Evolutionary conservation across 305 asterid species (phyloP).

Genomic region (Solanum hybrid): DNA sequence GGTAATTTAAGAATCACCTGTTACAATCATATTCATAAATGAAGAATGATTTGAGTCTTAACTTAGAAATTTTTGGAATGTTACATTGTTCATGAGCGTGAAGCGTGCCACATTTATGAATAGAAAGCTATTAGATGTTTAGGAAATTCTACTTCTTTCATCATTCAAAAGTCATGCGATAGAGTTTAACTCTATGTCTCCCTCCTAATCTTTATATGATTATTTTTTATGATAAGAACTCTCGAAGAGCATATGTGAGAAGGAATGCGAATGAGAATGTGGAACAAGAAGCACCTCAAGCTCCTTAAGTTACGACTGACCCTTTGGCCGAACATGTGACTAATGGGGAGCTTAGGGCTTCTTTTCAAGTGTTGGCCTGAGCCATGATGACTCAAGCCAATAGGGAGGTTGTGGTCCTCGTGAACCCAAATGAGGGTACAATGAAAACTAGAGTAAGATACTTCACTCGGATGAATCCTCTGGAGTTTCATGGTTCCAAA

Average conservation of each 20-base stretch:
- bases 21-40: background rate
- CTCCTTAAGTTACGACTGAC: background rate
- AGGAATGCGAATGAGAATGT: too few species aligned
- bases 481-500: background rate
- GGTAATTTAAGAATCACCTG: background rate
- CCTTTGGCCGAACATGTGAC: background rate
- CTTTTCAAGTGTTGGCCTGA: background rate
- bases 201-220: background rate
- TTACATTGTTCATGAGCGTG: background rate
- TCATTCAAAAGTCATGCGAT: background rate
- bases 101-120: background rate
- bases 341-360: background rate
- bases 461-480: background rate
- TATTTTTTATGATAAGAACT: too few species aligned
- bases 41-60: background rate
- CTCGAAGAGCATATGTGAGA: too few species aligned
- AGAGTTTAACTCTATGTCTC: background rate
- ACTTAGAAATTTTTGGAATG: background rate
- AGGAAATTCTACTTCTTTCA: background rate
- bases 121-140: background rate
- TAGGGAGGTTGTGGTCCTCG: background rate
- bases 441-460: background rate
- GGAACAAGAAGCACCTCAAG: background rate
- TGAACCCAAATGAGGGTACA: background rate
- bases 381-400: background rate